Percentiles rank a stretch among this genome's conserved stretches.
Conservation (phyloP, 495 filamentous ascomycete species). For the Hypoxylon cercidicola region DNA sequence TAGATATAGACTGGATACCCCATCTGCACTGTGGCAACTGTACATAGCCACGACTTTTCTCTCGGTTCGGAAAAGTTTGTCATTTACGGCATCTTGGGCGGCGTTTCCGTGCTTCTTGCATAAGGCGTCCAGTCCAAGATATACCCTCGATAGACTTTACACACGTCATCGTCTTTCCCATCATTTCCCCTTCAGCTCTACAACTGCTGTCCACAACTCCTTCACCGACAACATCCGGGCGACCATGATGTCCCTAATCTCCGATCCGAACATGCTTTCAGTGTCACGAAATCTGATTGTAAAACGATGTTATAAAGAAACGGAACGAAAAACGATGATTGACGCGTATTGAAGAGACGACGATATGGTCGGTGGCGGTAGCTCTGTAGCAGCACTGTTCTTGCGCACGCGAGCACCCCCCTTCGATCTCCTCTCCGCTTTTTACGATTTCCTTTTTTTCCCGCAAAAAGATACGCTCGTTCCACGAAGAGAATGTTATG, state of each 20-base stretch:
- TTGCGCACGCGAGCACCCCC: not conserved
- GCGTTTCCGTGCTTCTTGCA: constrained; percentile 41
- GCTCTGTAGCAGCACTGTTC: constrained; percentile 2
- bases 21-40: constrained; percentile 28
- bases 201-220: not conserved
- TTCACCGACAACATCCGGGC: constrained; percentile 7
- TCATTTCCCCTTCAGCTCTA: constrained; percentile 3
- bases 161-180: constrained; percentile 25
- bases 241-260: not conserved
- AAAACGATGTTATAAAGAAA: not conserved
- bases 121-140: constrained; percentile 41
- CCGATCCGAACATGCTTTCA: constrained; percentile 1
- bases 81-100: constrained; percentile 44
- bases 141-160: constrained; percentile 44
- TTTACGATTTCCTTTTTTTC: constrained; percentile 5
- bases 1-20: constrained; percentile 53
- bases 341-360: constrained; percentile 5
- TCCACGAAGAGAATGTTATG: constrained; percentile 30
- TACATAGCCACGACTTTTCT: constrained; percentile 39
- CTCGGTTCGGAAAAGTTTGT: constrained; percentile 46
- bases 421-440: not conserved
- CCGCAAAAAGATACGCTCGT: constrained; percentile 30
- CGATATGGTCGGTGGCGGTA: not conserved
- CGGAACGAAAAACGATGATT: constrained; percentile 17
- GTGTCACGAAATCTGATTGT: not conserved